Conservation (phyloP, 139 green algal genomes). For the Limnomonas spitsbergensis region DNA sequence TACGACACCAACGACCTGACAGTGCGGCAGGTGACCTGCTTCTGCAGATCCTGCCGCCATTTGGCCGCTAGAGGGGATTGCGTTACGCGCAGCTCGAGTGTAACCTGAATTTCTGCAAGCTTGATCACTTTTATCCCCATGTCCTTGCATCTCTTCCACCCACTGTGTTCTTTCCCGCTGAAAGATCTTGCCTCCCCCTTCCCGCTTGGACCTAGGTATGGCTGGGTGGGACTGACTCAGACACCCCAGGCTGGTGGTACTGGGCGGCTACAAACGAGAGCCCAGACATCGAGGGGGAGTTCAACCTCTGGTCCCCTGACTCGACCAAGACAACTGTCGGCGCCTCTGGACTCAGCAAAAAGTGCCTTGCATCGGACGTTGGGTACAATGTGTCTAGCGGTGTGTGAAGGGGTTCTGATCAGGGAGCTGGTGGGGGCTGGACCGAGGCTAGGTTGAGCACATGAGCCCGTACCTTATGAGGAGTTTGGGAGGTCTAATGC, state of each 20-base stretch:
- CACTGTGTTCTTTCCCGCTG: not conserved
- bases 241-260: slow-evolving; percentile 13
- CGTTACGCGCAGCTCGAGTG: too few relatives aligned
- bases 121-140: too few relatives aligned
- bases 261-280: not conserved
- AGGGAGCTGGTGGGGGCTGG: too few relatives aligned
- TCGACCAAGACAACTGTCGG: not conserved
- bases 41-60: too few relatives aligned
- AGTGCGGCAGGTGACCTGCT: not conserved
- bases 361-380: not conserved
- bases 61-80: too few relatives aligned
- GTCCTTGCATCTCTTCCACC: too few relatives aligned
- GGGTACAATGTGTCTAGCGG: not conserved
- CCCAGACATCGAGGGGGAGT: not conserved
- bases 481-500: too few relatives aligned
- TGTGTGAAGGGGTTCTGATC: not conserved
- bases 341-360: not conserved
- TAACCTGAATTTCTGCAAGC: too few relatives aligned
- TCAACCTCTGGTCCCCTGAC: slow-evolving; percentile 2
- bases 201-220: not conserved
- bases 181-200: not conserved
- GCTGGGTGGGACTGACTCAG: not conserved
- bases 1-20: not conserved
- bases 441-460: too few relatives aligned
- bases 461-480: too few relatives aligned